Base-by-base conservation (phyloP, 805 yeast genomes). In the Kluyveromyces nonfermentans region DNA sequence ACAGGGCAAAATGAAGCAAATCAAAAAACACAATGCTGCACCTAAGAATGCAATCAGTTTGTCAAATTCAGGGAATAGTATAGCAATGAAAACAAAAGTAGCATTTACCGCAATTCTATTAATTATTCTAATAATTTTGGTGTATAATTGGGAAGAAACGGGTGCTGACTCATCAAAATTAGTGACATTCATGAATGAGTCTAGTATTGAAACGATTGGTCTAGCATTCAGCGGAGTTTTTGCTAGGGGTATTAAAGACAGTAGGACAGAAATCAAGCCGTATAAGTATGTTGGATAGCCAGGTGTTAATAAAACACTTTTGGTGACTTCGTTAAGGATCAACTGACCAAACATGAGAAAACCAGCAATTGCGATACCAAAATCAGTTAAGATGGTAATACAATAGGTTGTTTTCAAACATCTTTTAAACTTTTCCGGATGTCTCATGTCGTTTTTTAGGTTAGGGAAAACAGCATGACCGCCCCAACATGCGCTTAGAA, bases 401-500 rank as follows among this genome's bases (percentile, higher is more conserved):
- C 73, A 56, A 51, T 81, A 84, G 0, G 90, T 78, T 2, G 72
- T 59, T 37, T 68, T 64, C 55, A 82, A 68, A 47, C 87, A 77
- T 14, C 59, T 57, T 16, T 65, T 63, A 60, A 75, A 82, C 49
- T 73, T 75, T 25, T 67, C 58, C 6, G 87, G 87, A 44, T 74
- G 80, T 54, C 78, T 71, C 84, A 83, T 84, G 58, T 83, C 93
- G 33, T 74, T 66, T 57, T 77, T 79, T 36, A 83, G 64, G 53
- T 81, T 85, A 2, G 90, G 90, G 51, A 82, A 82, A 6, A 84
- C 80, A 1, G 87, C 85, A 58, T 83, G 90, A 2, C 93, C 93
- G 45, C 90, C 90, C 78, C 85, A 83, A 10, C 88, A 87, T 3
- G 89, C 87, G 72, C 83, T 74, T 46, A 79, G 71, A 22, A 83